Conservation (phyloP, 306 rosid species). For the Fragaria ananassa region DNA sequence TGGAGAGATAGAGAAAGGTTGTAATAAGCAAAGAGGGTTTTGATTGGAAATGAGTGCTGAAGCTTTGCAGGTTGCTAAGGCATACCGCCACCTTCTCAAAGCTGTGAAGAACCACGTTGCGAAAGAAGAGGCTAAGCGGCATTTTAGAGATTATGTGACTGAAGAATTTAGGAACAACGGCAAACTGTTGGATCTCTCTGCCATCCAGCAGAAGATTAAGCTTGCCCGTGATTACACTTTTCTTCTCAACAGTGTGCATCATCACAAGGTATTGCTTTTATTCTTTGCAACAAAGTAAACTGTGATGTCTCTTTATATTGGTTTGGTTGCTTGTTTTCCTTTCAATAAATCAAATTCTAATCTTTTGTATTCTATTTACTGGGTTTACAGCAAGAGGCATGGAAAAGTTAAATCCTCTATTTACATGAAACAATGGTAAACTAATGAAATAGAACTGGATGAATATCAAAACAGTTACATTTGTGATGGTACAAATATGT, state of each 20-base stretch:
- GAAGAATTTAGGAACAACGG: slow-evolving; percentile 56
- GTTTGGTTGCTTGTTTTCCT: neutral
- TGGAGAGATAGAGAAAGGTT: neutral
- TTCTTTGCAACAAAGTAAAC: slow-evolving; percentile 1
- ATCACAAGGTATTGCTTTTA: slow-evolving; percentile 58
- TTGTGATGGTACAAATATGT: neutral
- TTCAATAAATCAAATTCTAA: neutral
- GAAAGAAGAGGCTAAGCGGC: slow-evolving; percentile 57
- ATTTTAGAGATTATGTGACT: slow-evolving; percentile 55
- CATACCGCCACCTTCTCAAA: slow-evolving; percentile 71
- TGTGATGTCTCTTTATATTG: neutral
- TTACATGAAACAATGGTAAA: neutral
- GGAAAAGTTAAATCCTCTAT: neutral
- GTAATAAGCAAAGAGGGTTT: neutral
- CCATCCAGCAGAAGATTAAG: slow-evolving; percentile 60
- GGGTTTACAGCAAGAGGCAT: neutral
- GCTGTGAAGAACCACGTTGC: slow-evolving; percentile 69
- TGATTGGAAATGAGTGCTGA: slow-evolving; percentile 50
- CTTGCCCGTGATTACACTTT: slow-evolving; percentile 69
- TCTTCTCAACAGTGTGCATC: slow-evolving; percentile 77
- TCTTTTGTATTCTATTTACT: neutral
- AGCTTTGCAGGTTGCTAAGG: slow-evolving; percentile 53
- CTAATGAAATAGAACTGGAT: neutral
- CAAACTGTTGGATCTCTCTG: slow-evolving; percentile 38
- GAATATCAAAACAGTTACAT: neutral